These are phyloP conservation scores for Hypoxylon cercidicola DNA, from an alignment of 495 filamentous ascomycete species.

Conservation along the genomic window DNA sequence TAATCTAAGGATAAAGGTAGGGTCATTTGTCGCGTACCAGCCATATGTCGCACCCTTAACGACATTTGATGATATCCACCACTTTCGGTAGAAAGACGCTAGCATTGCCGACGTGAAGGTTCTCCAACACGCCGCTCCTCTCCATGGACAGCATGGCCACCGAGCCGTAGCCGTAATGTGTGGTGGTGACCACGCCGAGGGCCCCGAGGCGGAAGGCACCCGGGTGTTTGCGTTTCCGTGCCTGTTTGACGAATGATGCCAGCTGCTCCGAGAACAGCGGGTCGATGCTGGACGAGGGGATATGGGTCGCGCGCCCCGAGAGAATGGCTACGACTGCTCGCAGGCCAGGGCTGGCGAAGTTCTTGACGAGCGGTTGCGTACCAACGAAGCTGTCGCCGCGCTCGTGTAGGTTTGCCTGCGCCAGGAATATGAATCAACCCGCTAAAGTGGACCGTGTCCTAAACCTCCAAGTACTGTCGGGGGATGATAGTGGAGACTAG, in stretches of 20 bases:
- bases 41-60: no score
- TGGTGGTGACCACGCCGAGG: conserved; percentile 10
- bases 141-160: conserved; percentile 22
- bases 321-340: conserved; percentile 60
- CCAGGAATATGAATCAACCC: conserved; percentile 26
- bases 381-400: conserved; percentile 21
- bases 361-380: conserved; percentile 36
- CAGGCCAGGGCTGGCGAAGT: conserved; percentile 55
- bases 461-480: conserved; percentile 16
- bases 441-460: conserved; percentile 21
- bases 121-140: conserved; percentile 25
- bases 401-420: conserved; percentile 26
- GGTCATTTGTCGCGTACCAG: no score
- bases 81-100: conserved; percentile 61
- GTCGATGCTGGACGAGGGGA: conserved; percentile 57
- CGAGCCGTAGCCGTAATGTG: conserved; percentile 14
- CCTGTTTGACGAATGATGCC: conserved; percentile 9
- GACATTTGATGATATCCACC: conserved; percentile 58
- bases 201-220: conserved; percentile 8
- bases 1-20: no score
- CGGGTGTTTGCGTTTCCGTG: conserved; percentile 18
- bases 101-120: conserved; percentile 56
- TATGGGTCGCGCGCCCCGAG: conserved; percentile 67
- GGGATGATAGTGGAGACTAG: no score
- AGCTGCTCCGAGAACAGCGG: background rate